Evolutionary conservation across 345 rosid genomes (phyloP).

Genomic region (Diplotaxis tenuifolia): DNA sequence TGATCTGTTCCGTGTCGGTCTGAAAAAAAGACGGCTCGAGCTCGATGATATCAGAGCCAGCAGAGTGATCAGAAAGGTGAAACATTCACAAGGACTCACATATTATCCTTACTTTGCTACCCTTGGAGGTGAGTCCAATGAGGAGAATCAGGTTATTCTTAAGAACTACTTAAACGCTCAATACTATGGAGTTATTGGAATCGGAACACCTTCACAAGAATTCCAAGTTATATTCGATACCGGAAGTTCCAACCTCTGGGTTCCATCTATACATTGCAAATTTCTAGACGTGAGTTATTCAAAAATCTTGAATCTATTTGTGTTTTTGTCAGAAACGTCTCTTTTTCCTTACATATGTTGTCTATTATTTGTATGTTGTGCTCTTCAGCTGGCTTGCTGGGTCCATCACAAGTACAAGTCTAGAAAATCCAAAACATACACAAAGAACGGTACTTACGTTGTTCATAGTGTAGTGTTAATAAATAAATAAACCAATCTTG

Average conservation of each 20-base stretch:
- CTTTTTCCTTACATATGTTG: not conserved
- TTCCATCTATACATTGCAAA: constrained; percentile 74
- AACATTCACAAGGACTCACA: constrained; percentile 3
- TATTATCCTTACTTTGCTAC: not conserved
- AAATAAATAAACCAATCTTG: not conserved
- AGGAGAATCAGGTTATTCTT: constrained; percentile 48
- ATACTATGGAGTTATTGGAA: constrained; percentile 69
- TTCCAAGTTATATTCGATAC: constrained; percentile 80
- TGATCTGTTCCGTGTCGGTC: constrained; percentile 52
- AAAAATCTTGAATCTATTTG: not conserved
- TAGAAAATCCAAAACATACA: constrained; percentile 56
- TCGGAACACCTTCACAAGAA: constrained; percentile 72
- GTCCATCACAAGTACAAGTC: constrained; percentile 74
- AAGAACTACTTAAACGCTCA: constrained; percentile 74
- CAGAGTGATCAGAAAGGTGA: constrained; percentile 40
- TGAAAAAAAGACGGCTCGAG: constrained; percentile 63
- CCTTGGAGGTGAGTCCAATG: constrained; percentile 25
- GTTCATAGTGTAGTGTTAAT: not conserved
- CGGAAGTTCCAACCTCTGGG: constrained; percentile 87
- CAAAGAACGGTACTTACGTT: constrained; percentile 44
- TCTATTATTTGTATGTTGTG: not conserved
- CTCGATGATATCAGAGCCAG: constrained; percentile 42
- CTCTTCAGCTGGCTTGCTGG: constrained; percentile 68
- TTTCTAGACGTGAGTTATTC: constrained; percentile 52
- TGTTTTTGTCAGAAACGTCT: not conserved